Percentiles rank a stretch among this genome's conserved stretches.
Evolutionary conservation across 2,329 filamentous ascomycete species (phyloP).

Genomic region (Elsinoe necatrix): DNA sequence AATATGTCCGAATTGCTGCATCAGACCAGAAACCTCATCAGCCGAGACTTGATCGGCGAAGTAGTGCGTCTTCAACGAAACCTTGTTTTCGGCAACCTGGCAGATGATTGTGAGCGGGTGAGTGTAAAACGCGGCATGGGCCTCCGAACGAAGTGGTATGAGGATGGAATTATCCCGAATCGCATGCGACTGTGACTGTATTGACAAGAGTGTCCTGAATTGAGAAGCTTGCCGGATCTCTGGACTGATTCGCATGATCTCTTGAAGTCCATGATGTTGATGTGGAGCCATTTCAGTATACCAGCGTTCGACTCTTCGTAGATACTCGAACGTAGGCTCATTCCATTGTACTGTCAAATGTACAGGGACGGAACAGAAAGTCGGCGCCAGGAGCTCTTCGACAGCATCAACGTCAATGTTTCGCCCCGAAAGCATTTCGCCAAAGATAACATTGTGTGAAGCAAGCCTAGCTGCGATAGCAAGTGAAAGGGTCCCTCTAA

Average conservation of each 20-base stretch:
- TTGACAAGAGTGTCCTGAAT: constrained; percentile 41
- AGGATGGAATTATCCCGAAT: constrained; percentile 25
- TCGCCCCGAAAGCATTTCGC: constrained; percentile 33
- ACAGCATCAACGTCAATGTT: constrained; percentile 31
- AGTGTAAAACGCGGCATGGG: constrained; percentile 25
- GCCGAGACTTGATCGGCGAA: constrained; percentile 25
- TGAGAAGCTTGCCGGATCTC: constrained; percentile 38
- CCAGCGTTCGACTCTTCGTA: constrained; percentile 26
- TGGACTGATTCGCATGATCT: constrained; percentile 33
- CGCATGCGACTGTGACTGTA: constrained; percentile 29
- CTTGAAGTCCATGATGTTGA: constrained; percentile 39
- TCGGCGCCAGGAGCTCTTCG: constrained; percentile 34
- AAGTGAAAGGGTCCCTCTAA: constrained; percentile 20
- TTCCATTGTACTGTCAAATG: constrained; percentile 33
- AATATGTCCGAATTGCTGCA: constrained; percentile 27
- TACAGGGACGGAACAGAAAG: constrained; percentile 36
- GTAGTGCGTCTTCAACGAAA: constrained; percentile 28
- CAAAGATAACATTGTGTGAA: constrained; percentile 42
- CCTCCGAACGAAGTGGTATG: constrained; percentile 21
- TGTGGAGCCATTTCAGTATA: constrained; percentile 26
- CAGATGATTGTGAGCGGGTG: constrained; percentile 30
- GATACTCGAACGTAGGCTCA: constrained; percentile 23
- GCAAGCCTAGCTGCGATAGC: constrained; percentile 40
- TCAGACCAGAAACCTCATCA: constrained; percentile 26
- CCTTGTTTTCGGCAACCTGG: constrained; percentile 21